phyloP scores from a whole-genome alignment of 2,329 filamentous ascomycete species.

The Blastomyces percursus region DNA sequence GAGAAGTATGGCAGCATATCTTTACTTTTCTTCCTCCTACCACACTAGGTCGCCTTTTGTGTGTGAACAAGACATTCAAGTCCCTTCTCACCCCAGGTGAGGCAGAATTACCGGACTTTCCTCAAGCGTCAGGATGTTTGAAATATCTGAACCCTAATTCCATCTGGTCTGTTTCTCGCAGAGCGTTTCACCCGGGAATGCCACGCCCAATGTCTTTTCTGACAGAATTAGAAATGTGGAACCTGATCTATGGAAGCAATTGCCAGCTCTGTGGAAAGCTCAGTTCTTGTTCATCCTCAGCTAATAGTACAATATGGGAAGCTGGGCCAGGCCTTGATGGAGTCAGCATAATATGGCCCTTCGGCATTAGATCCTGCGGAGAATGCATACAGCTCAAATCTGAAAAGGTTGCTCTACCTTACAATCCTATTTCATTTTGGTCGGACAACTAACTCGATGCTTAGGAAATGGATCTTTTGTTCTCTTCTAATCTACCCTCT shows the following conservation, averaged over 20 bases:
- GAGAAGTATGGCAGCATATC: conserved; percentile 59
- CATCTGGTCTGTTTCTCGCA: conserved; percentile 62
- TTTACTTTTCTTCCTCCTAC: conserved; percentile 56
- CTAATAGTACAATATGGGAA: conserved; percentile 40
- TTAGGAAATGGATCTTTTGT: conserved; percentile 59
- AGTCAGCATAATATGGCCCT: conserved; percentile 59
- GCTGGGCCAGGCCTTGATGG: conserved; percentile 51
- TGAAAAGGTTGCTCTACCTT: conserved; percentile 49
- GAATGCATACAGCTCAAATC: conserved; percentile 51
- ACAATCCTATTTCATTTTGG: conserved; percentile 12
- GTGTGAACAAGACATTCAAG: conserved; percentile 58
- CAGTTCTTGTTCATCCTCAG: conserved; percentile 15
- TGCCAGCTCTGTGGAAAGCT: conserved; percentile 59
- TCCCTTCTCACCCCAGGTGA: conserved; percentile 45
- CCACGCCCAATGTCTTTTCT: conserved; percentile 55
- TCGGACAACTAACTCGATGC: conserved; percentile 17
- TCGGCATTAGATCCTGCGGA: conserved; percentile 56
- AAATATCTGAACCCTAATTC: conserved; percentile 45
- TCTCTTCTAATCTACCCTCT: conserved; percentile 50
- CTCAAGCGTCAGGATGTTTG: conserved; percentile 23
- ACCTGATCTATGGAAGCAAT: conserved; percentile 48
- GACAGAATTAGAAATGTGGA: conserved; percentile 68
- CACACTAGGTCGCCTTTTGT: conserved; percentile 53
- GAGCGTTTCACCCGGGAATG: conserved; percentile 53
- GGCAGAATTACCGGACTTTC: conserved; percentile 20